Percentiles rank a stretch among this genome's conserved stretches.
Conservation (phyloP, 306 rosid genomes). For the Trichosanthes truncata region DNA sequence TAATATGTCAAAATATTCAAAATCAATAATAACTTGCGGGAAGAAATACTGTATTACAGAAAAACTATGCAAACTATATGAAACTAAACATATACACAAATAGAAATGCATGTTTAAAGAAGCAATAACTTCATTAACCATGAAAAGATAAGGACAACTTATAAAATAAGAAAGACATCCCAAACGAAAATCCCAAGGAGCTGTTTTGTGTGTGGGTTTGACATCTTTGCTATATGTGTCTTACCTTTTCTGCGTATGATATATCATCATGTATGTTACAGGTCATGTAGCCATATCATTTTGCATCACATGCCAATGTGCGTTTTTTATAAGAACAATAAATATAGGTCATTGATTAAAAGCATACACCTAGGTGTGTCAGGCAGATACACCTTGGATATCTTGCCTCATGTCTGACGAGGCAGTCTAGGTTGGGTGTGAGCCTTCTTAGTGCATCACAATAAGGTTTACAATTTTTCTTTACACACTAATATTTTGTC, state of each 20-base stretch:
- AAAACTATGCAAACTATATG: background rate
- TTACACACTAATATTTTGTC: background rate
- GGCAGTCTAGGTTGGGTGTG: background rate
- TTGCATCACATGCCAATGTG: background rate
- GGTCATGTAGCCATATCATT: background rate
- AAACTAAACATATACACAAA: background rate
- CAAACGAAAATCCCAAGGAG: background rate
- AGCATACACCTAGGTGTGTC: background rate
- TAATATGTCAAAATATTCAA: constrained; percentile 24
- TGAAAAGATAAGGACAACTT: background rate
- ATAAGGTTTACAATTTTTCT: background rate
- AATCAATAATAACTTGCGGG: constrained; percentile 10
- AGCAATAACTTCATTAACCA: background rate
- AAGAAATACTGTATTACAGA: background rate
- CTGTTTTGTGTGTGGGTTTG: background rate
- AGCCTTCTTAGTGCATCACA: background rate
- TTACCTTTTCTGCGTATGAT: background rate
- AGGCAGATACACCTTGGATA: background rate
- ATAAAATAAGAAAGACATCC: background rate
- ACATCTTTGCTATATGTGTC: background rate
- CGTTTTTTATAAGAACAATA: background rate
- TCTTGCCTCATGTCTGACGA: background rate
- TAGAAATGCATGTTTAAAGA: background rate
- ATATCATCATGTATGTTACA: background rate
- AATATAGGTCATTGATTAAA: background rate